These are phyloP conservation scores for Cercophora samala DNA, from an alignment of 495 filamentous ascomycete species.

Conservation along the genomic window DNA sequence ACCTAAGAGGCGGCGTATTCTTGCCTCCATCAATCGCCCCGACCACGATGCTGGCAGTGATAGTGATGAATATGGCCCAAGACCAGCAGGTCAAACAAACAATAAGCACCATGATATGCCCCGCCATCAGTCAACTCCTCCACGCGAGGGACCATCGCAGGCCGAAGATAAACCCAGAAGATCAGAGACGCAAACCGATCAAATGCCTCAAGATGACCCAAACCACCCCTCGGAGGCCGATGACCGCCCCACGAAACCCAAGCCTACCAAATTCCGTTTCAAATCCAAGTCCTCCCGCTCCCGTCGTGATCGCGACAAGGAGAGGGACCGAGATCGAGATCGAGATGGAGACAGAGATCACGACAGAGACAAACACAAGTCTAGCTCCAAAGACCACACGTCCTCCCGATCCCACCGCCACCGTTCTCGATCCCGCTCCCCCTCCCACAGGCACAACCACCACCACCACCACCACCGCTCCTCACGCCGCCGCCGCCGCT, in stretches of 20 bases:
- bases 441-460: no score
- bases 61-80: background rate
- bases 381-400: constrained; percentile 19
- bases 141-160: background rate
- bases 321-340: constrained; percentile 6
- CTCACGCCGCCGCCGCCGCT: constrained; percentile 25
- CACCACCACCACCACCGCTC: constrained; percentile 30
- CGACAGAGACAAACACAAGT: constrained; percentile 27
- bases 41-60: constrained; percentile 6
- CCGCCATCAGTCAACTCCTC: constrained; percentile 17
- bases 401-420: constrained; percentile 18
- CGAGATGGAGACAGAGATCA: constrained; percentile 15
- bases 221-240: background rate
- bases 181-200: background rate
- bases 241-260: constrained; percentile 18
- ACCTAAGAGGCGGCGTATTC: constrained; percentile 45
- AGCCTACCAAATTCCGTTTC: constrained; percentile 57
- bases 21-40: constrained; percentile 44
- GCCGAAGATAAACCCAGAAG: background rate
- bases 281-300: constrained; percentile 40
- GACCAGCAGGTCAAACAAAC: background rate
- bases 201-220: background rate
- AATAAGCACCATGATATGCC: constrained; percentile 7
- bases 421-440: constrained; percentile 6
- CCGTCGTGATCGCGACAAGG: constrained; percentile 16